Conservation (phyloP, 1,284 basidiomycete genomes). For the Heterobasidion occidentale region DNA sequence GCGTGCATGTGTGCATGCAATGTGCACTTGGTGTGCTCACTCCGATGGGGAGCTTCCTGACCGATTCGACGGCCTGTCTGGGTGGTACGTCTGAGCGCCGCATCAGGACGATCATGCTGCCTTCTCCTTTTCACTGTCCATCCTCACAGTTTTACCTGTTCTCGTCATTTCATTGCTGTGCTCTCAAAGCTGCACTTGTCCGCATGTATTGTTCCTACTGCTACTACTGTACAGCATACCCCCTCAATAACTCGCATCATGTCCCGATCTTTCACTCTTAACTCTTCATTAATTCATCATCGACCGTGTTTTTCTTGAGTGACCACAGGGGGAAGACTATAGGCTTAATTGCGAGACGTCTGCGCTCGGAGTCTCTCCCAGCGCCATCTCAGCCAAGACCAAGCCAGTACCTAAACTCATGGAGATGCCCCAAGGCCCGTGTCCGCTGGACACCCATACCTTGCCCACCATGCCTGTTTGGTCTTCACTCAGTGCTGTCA, state of each 20-base stretch:
- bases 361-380: conserved; percentile 22
- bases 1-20: no score
- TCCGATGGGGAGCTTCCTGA: neutral
- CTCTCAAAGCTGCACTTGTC: neutral
- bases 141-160: neutral
- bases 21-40: neutral
- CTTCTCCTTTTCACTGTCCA: neutral
- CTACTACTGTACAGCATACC: conserved; percentile 2
- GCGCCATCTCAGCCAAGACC: conserved; percentile 25
- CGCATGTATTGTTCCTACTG: neutral
- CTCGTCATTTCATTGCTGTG: neutral
- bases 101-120: neutral
- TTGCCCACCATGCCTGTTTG: conserved; percentile 17
- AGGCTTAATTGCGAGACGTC: conserved; percentile 16
- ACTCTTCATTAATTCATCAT: neutral
- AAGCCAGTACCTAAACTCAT: conserved; percentile 26
- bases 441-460: conserved; percentile 26
- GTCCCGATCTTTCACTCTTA: neutral
- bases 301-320: no score
- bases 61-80: neutral
- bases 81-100: neutral
- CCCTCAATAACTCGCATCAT: neutral
- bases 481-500: conserved; percentile 19
- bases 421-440: conserved; percentile 30
- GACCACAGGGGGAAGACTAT: no score